These are phyloP conservation scores for Fonsecaea monophora DNA, from an alignment of 2,329 filamentous ascomycete genomes.

Conservation along the genomic window DNA sequence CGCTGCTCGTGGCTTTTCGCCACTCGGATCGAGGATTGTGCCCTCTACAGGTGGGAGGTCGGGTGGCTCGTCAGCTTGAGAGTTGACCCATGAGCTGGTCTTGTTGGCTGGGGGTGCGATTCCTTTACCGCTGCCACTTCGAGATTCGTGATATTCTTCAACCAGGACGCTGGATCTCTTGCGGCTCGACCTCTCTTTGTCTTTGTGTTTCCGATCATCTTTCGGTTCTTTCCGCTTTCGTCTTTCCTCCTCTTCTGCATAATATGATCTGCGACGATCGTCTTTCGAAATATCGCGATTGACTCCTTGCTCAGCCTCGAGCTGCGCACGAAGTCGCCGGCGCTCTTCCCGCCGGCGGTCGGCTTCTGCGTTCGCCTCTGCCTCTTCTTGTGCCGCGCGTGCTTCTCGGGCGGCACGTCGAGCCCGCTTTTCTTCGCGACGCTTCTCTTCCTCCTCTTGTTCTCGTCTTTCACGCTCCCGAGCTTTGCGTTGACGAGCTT, in stretches of 20 bases:
- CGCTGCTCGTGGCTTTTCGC: conserved; percentile 41
- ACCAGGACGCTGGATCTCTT: conserved; percentile 39
- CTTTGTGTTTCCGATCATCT: conserved; percentile 44
- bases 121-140: conserved; percentile 41
- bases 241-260: conserved; percentile 41
- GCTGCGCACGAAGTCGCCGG: conserved; percentile 36
- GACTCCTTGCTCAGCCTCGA: conserved; percentile 37
- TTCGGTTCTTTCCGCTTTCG: conserved; percentile 40
- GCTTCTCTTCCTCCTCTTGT: conserved; percentile 62
- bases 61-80: conserved; percentile 55
- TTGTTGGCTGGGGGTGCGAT: conserved; percentile 48
- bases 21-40: conserved; percentile 52
- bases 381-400: conserved; percentile 44
- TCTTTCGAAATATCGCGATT: conserved; percentile 35
- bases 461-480: conserved; percentile 60
- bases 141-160: conserved; percentile 46
- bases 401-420: conserved; percentile 52
- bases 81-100: conserved; percentile 59
- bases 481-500: conserved; percentile 50
- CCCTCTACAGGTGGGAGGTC: conserved; percentile 55
- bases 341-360: conserved; percentile 50
- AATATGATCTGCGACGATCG: conserved; percentile 45
- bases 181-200: conserved; percentile 38
- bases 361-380: conserved; percentile 46
- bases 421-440: conserved; percentile 65